Evolutionary conservation across 2,329 filamentous ascomycete species (phyloP), one percentile per base, ranked within the genome.

Genomic region (Arthrobotrys megalospora): DNA sequence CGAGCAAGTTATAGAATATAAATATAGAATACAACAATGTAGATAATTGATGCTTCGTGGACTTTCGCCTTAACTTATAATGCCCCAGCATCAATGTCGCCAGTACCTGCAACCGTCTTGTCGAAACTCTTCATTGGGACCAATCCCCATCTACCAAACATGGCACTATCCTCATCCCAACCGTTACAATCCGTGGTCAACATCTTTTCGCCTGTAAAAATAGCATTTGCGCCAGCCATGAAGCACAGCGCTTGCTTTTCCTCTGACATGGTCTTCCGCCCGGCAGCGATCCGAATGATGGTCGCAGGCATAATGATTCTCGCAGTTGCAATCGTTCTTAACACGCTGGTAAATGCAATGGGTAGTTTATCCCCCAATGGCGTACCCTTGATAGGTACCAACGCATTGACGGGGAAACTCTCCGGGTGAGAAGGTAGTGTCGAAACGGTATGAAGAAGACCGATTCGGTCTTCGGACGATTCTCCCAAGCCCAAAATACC

Each of bases 181-280:
- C 93, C 93, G 81, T 93, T 94, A 83, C 93, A 96, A 72, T 94
- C 92, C 0, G 94, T 97, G 3, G 94, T 97, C 85, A 97, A 84
- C 94, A 97, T 97, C 88, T 95, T 97, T 86, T 97, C 94, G 7
- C 94, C 94, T 0, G 94, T 97, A 83, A 97, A 97, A 38, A 97
- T 91, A n/a, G 94, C 94, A 82, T 97, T 97, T 0, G 94, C 94
- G 12, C 94, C 94, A 0, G 93, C 93, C 89, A 93, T 91, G 86
- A 97, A 97, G 85, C 93, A 97, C 80, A 95, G 84, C 12, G 93
- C 91, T 85, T 97, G 94, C 86, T 97, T 91, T 85, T 96, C 93
- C 85, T 97, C 94, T 3, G 89, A 88, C 89, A 97, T 91, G 11
- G 91, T 92, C 83, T 93, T 94, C 55, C 94, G 87, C 1, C 94